A percentile compares a stretch with the other conserved stretches of the same genome.
phyloP scores from a whole-genome alignment of 2,329 filamentous ascomycete genomes.

The Sporothrix brunneoviolacea region DNA sequence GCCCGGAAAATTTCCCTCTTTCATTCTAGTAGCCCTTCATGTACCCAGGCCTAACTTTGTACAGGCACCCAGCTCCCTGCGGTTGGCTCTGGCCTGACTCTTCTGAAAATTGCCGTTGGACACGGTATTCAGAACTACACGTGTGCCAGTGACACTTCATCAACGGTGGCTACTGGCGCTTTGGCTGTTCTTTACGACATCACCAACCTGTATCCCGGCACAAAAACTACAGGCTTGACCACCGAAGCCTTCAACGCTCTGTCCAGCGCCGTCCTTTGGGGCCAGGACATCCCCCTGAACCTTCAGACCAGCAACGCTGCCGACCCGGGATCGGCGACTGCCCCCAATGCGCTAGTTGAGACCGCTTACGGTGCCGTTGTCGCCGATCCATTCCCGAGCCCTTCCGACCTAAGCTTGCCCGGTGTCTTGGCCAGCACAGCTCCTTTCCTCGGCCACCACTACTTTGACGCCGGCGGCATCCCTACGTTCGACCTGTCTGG shows the following conservation, averaged over 20 bases:
- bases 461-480: conserved; percentile 47
- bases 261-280: conserved; percentile 33
- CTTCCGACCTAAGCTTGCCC: conserved; percentile 31
- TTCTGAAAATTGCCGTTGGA: conserved; percentile 54
- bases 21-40: no score
- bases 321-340: conserved; percentile 21
- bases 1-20: not conserved
- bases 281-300: conserved; percentile 42
- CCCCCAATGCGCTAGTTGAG: conserved; percentile 24
- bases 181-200: conserved; percentile 56
- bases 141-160: conserved; percentile 36
- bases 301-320: conserved; percentile 26
- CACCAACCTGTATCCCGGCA: conserved; percentile 43
- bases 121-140: conserved; percentile 66
- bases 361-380: conserved; percentile 35
- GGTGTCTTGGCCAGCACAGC: conserved; percentile 25
- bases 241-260: conserved; percentile 34
- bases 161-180: conserved; percentile 40
- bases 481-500: conserved; percentile 55
- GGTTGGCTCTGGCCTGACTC: conserved; percentile 31
- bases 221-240: conserved; percentile 31
- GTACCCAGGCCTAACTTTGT: no score
- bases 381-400: conserved; percentile 37
- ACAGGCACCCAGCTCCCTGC: conserved; percentile 39
- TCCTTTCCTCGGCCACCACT: conserved; percentile 57